Conservation (phyloP, 495 filamentous ascomycete species). For the Halenospora varia region DNA sequence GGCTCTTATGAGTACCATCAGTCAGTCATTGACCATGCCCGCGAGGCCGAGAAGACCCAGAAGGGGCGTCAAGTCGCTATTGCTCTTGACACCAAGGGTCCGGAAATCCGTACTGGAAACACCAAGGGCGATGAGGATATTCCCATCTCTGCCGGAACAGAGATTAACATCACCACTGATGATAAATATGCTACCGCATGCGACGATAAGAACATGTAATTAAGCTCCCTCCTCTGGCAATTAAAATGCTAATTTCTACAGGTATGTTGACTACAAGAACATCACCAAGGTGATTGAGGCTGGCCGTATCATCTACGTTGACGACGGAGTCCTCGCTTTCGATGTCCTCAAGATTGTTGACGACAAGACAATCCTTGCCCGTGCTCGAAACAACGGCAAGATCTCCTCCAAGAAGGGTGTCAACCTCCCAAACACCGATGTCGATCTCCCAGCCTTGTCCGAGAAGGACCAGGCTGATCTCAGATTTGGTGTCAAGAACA, state of each 20-base stretch:
- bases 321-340: constrained; percentile 95
- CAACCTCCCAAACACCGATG: constrained; percentile 96
- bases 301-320: constrained; percentile 97
- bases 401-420: constrained; percentile 98
- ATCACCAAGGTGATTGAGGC: constrained; percentile 94
- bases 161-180: constrained; percentile 95
- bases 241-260: constrained; percentile 30
- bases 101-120: constrained; percentile 96
- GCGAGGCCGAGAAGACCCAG: constrained; percentile 71
- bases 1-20: constrained; percentile 95
- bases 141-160: constrained; percentile 74
- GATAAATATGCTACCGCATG: constrained; percentile 84
- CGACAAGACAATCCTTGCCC: constrained; percentile 77
- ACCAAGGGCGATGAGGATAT: constrained; percentile 80
- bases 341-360: constrained; percentile 86
- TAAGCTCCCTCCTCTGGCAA: constrained; percentile 6
- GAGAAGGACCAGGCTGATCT: constrained; percentile 96
- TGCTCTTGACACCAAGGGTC: constrained; percentile 97
- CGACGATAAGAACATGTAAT: constrained; percentile 91
- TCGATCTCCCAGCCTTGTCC: constrained; percentile 95
- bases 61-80: constrained; percentile 88
- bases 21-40: constrained; percentile 92
- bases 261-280: constrained; percentile 99
- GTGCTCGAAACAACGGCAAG: constrained; percentile 92
- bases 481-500: constrained; percentile 93